Conservation (phyloP, 2,329 filamentous ascomycete genomes). For the Emmonsiellopsis sp. region DNA sequence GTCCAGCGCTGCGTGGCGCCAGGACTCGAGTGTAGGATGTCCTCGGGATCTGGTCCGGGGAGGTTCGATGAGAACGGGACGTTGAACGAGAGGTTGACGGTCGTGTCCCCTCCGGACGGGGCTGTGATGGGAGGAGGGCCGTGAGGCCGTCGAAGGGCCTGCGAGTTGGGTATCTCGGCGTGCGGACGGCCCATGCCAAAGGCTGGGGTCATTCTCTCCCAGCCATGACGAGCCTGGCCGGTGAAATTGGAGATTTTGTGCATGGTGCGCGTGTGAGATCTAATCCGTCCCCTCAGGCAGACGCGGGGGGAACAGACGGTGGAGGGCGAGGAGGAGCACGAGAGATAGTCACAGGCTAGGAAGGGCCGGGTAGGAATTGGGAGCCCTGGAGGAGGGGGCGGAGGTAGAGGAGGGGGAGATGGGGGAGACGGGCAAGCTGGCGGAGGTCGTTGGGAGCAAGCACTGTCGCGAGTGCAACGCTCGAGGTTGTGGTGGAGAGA, state of each 20-base stretch:
- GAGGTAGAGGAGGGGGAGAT: neutral
- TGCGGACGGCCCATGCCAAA: slow-evolving; percentile 54
- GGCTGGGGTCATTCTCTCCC: slow-evolving; percentile 57
- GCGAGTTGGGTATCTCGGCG: slow-evolving; percentile 43
- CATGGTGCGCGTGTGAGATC: slow-evolving; percentile 36
- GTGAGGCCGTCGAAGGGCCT: slow-evolving; percentile 46
- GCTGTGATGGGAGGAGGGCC: slow-evolving; percentile 44
- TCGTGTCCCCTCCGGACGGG: slow-evolving; percentile 62
- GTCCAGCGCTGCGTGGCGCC: slow-evolving; percentile 88
- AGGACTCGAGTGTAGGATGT: slow-evolving; percentile 84
- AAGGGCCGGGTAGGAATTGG: neutral
- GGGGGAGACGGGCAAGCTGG: neutral
- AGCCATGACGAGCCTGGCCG: slow-evolving; percentile 56
- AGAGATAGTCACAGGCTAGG: slow-evolving; percentile 7
- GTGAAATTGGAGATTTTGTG: slow-evolving; percentile 62
- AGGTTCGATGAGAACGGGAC: slow-evolving; percentile 91
- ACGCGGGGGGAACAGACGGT: slow-evolving; percentile 19
- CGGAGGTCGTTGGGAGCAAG: neutral
- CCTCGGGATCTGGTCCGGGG: slow-evolving; percentile 82
- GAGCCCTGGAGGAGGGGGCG: neutral
- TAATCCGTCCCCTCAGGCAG: slow-evolving; percentile 19
- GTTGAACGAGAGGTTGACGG: slow-evolving; percentile 92
- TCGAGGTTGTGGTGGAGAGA: neutral
- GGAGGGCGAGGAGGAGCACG: slow-evolving; percentile 8
- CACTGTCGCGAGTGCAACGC: neutral